Evolutionary conservation across 2,329 filamentous ascomycete species (phyloP).

Genomic region (Fusarium siculi): DNA sequence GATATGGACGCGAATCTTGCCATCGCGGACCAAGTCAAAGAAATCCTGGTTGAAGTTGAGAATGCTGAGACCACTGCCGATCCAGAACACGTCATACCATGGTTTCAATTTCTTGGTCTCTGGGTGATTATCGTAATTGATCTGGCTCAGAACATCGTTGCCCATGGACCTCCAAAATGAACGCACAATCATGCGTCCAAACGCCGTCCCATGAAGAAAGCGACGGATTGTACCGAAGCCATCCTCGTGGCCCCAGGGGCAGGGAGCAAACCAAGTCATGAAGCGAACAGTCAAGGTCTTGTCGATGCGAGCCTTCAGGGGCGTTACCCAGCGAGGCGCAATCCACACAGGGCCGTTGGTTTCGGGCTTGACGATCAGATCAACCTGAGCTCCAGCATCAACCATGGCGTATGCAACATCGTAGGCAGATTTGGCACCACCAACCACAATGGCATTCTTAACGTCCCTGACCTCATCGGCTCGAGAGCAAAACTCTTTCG

Average conservation of each 20-base stretch:
- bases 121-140: constrained; percentile 56
- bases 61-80: constrained; percentile 62
- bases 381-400: constrained; percentile 42
- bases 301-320: not conserved
- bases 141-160: constrained; percentile 56
- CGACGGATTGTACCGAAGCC: not conserved
- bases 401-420: constrained; percentile 64
- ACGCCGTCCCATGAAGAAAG: not conserved
- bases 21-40: constrained; percentile 60
- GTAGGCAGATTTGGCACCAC: constrained; percentile 66
- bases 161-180: constrained; percentile 60
- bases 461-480: constrained; percentile 45
- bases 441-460: constrained; percentile 58
- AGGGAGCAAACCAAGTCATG: constrained; percentile 4
- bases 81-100: constrained; percentile 56
- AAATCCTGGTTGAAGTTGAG: constrained; percentile 63
- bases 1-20: constrained; percentile 58
- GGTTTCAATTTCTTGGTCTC: constrained; percentile 54
- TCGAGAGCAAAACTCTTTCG: constrained; percentile 51
- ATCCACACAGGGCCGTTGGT: constrained; percentile 9
- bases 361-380: not conserved
- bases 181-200: not conserved
- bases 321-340: not conserved
- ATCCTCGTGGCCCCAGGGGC: not conserved
- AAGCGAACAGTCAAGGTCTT: not conserved